These are phyloP conservation scores for Colletotrichum lindemuthianum DNA, from an alignment of 2,329 filamentous ascomycete species.

Conservation along the genomic window DNA sequence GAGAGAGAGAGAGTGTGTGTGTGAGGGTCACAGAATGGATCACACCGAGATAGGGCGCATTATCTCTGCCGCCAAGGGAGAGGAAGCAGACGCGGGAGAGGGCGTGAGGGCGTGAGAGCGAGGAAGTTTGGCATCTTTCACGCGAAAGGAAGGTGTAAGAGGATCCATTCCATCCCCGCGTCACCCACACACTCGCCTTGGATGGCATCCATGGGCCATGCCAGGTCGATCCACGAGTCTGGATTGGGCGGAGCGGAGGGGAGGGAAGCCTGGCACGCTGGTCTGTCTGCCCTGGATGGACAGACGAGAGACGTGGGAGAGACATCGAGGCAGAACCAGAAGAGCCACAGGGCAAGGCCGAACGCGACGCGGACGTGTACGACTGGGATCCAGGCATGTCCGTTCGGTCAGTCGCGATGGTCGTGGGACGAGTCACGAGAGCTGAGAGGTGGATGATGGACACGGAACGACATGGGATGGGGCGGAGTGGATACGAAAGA, in stretches of 20 bases:
- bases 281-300: not conserved
- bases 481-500: too few species aligned
- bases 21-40: not conserved
- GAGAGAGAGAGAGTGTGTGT: slow-evolving; percentile 9
- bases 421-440: too few species aligned
- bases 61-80: slow-evolving; percentile 26
- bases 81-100: slow-evolving; percentile 13
- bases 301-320: not conserved
- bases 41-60: slow-evolving; percentile 26
- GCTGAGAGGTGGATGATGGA: too few species aligned
- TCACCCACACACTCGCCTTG: slow-evolving; percentile 24
- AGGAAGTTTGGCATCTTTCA: slow-evolving; percentile 22
- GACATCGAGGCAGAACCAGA: not conserved
- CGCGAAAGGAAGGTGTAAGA: slow-evolving; percentile 36
- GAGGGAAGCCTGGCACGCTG: not conserved
- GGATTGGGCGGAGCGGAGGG: slow-evolving; percentile 6
- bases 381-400: too few species aligned
- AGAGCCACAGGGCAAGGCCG: too few species aligned
- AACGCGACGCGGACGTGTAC: too few species aligned
- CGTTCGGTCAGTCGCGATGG: too few species aligned
- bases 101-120: slow-evolving; percentile 8
- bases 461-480: too few species aligned
- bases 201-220: slow-evolving; percentile 8
- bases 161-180: slow-evolving; percentile 32
- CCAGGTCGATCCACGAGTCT: slow-evolving; percentile 21